These are phyloP conservation scores for Leishmania braziliensis DNA, from an alignment of 208 protist species.

Conservation along the genomic window DNA sequence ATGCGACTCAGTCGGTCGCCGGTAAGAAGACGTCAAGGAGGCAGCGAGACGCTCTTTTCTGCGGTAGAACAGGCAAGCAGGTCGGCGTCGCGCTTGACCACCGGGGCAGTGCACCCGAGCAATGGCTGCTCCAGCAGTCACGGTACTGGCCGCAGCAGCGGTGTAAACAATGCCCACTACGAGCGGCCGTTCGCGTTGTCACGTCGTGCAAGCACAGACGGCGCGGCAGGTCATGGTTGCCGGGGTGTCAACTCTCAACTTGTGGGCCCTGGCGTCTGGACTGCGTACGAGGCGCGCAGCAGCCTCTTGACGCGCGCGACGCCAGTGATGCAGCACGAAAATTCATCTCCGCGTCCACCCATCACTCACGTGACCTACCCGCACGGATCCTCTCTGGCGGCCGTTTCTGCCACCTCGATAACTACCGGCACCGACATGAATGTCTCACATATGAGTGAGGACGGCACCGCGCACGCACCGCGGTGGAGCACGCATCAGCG, in stretches of 20 bases:
- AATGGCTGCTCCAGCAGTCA: not conserved
- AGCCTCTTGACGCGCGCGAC: not conserved
- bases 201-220: not conserved
- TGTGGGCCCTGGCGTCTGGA: conserved; percentile 22
- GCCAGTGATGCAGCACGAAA: not conserved
- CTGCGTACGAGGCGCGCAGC: conserved; percentile 28
- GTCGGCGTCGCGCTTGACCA: not conserved
- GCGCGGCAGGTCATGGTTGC: not conserved
- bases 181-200: not conserved
- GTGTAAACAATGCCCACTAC: not conserved
- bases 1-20: conserved; percentile 10
- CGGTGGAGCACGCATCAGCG: not conserved
- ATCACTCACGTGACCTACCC: not conserved
- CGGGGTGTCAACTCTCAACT: not conserved
- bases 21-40: not conserved
- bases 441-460: conserved; percentile 16
- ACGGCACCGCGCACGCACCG: not conserved
- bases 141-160: not conserved
- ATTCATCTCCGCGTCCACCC: not conserved
- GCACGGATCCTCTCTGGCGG: not conserved
- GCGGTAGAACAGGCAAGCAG: not conserved
- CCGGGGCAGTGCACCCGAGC: not conserved
- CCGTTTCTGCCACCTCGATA: not conserved
- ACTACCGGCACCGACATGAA: not conserved
- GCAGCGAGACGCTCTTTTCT: not conserved